phyloP scores from a whole-genome alignment of 1,284 basidiomycete genomes.

The Leccinum subrobustum region DNA sequence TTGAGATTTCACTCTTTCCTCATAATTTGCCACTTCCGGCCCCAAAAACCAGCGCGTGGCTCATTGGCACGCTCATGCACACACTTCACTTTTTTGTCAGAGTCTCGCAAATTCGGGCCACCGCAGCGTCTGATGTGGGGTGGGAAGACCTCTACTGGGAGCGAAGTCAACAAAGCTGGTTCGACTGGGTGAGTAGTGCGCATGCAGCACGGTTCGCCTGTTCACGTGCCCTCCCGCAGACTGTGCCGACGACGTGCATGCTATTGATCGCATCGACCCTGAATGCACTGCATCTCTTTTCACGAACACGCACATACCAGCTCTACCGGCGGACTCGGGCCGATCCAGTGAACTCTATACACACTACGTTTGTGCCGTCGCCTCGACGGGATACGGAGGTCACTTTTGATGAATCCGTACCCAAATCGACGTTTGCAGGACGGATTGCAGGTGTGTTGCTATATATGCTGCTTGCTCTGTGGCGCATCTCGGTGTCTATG shows the following conservation, averaged over 20 bases:
- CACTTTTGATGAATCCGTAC: conserved; percentile 36
- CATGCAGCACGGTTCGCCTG: not conserved
- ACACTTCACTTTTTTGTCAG: conserved; percentile 64
- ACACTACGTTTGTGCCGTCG: conserved; percentile 61
- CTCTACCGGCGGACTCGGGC: conserved; percentile 49
- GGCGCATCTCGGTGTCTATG: conserved; percentile 51
- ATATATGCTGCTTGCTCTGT: conserved; percentile 33
- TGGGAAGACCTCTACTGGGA: conserved; percentile 78
- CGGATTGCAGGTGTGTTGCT: conserved; percentile 25
- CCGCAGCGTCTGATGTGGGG: conserved; percentile 63
- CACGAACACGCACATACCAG: conserved; percentile 63
- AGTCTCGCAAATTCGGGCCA: conserved; percentile 52
- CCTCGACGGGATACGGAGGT: conserved; percentile 40
- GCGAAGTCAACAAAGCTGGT: conserved; percentile 59
- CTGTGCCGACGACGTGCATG: conserved; percentile 54
- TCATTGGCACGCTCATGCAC: conserved; percentile 65
- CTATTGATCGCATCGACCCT: conserved; percentile 50
- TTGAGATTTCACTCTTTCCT: conserved; percentile 72
- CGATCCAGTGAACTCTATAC: conserved; percentile 67
- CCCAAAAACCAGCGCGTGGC: conserved; percentile 59
- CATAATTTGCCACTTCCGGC: conserved; percentile 70
- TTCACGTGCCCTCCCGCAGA: conserved; percentile 41
- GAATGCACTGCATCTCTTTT: conserved; percentile 65
- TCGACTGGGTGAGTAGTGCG: conserved; percentile 65
- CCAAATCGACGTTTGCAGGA: conserved; percentile 32